Base-by-base conservation (phyloP, 345 rosid species). In the Lenwebbia sp. region DNA sequence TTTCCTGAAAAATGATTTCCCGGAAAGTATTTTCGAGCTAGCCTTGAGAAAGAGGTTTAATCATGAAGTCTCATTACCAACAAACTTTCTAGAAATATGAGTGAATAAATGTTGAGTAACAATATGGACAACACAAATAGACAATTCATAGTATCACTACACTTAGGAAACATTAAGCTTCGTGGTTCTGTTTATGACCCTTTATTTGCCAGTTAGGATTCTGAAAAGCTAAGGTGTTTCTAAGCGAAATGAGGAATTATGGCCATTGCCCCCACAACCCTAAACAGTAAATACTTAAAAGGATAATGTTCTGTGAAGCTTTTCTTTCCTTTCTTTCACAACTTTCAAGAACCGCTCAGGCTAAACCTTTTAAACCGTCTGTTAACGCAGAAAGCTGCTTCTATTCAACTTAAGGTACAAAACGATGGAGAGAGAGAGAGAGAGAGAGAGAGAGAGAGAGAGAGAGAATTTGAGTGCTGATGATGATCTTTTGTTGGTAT, bases 291-390 rank as follows among this genome's bases (percentile, higher is more conserved):
- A 84, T 55, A 81, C 84, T 33, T 21, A 55, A 22, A 47, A 54
- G 37, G 40, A 65, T 30, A 30, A 76, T 78, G 23, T 65, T 65
- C 76, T 83, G 87, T 78, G 47, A 85, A 57, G 70, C 70, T 84
- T n/a, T 62, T 62, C 52, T 54, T 84, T 88, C 56, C 62, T 54
- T 84, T 57, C 85, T 84, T 91, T 87, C 90, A 78, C 91, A 82
- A 84, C 52, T 83, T 83, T 86, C 78, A 89, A 89, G 81, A 85
- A 88, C 86, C 82, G 51, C 6, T 75, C 85, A 85, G 40, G 47
- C 23, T 15, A 37, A 85, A 58, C 58, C 85, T 14, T 54, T 85
- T 53, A 47, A 82, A 84, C 86, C 88, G 83, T 52, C 84, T 50
- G 83, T 65, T 65, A 55, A 85, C 85, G 60, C 33, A 85, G 87